A percentile compares a stretch with the other conserved stretches of the same genome.
Conservation (phyloP, 2,329 filamentous ascomycete genomes). For the Scolecobasidium constrictum region DNA sequence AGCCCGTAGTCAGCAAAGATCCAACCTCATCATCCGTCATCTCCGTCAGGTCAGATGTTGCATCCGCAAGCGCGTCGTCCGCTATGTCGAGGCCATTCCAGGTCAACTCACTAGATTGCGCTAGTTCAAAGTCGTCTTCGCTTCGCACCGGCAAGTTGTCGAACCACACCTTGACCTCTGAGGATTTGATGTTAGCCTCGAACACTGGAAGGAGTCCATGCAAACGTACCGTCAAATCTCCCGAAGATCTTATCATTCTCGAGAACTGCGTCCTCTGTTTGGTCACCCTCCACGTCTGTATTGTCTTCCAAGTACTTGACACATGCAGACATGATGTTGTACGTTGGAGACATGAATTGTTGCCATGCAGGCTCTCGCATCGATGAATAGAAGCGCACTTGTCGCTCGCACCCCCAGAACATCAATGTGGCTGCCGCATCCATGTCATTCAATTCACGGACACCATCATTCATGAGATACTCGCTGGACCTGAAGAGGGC, state of each 20-base stretch:
- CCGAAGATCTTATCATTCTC: background rate
- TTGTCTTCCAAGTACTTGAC: background rate
- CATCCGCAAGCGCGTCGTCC: background rate
- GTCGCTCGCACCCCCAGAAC: background rate
- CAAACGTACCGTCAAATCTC: background rate
- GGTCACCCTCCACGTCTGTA: background rate
- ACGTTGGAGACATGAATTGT: background rate
- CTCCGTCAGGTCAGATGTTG: background rate
- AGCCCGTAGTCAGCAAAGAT: background rate
- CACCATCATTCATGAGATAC: background rate
- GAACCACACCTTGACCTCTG: constrained; percentile 1
- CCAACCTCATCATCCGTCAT: background rate
- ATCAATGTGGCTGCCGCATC: background rate
- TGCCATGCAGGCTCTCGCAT: background rate
- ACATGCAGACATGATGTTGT: background rate
- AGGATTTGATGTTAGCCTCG: background rate
- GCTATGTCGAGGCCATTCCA: background rate
- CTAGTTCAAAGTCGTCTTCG: background rate
- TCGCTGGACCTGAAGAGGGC: background rate
- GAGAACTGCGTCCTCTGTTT: background rate
- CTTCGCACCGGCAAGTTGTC: background rate
- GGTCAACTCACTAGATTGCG: constrained; percentile 1
- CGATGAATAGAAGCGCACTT: background rate
- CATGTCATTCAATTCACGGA: background rate
- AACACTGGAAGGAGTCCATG: background rate